Conservation (phyloP, 495 filamentous ascomycete species). For the Amphirosellinia nigrospora region DNA sequence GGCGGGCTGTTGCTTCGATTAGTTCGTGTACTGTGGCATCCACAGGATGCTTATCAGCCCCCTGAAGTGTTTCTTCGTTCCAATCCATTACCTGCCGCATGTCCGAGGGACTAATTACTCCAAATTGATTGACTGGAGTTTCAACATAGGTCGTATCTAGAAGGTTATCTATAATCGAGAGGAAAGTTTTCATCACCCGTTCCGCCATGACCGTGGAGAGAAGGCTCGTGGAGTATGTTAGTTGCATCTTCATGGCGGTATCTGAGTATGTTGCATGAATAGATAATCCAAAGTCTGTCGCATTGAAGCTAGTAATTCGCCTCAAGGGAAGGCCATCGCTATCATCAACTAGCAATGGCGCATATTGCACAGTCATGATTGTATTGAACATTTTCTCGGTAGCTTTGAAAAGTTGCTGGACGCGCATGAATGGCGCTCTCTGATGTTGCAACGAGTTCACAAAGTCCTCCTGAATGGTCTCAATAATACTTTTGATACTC, state of each 20-base stretch:
- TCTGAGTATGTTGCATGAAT: constrained; percentile 7
- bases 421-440: constrained; percentile 5
- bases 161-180: constrained; percentile 3
- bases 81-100: constrained; percentile 8
- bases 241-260: background rate
- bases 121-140: background rate
- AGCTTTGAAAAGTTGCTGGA: constrained; percentile 11
- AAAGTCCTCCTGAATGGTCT: constrained; percentile 10
- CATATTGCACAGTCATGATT: constrained; percentile 18
- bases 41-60: too few relatives aligned
- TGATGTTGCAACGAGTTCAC: constrained; percentile 14
- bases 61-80: constrained; percentile 2
- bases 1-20: constrained; percentile 1
- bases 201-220: constrained; percentile 10
- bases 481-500: constrained; percentile 1
- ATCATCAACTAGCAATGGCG: constrained; percentile 14
- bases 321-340: background rate
- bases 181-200: constrained; percentile 9
- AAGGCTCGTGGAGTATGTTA: constrained; percentile 5
- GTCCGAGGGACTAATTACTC: background rate
- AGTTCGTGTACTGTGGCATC: background rate
- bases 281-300: constrained; percentile 9
- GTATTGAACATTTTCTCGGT: constrained; percentile 18
- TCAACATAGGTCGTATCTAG: constrained; percentile 2
- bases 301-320: background rate